These are phyloP conservation scores for Astrothelium subdiscretum DNA, from an alignment of 495 filamentous ascomycete species.

Conservation along the genomic window DNA sequence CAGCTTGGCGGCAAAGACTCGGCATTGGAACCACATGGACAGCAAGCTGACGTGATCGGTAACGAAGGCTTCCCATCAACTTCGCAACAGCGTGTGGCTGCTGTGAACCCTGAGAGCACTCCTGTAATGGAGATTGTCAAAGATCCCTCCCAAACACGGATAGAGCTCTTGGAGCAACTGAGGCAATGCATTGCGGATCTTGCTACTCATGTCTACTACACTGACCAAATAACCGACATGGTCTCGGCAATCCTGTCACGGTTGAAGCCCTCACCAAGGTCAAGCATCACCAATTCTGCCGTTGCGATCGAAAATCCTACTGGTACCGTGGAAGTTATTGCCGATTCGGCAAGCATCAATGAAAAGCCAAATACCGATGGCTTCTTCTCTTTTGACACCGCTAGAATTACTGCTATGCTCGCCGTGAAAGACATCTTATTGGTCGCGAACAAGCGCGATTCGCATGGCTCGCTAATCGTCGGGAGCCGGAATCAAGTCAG, in stretches of 20 bases:
- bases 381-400: conserved; percentile 62
- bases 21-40: conserved; percentile 23
- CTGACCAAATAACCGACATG: conserved; percentile 89
- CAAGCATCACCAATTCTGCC: conserved; percentile 26
- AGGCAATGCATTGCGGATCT: conserved; percentile 71
- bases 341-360: conserved; percentile 30
- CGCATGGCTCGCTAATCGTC: conserved; percentile 45
- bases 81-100: not conserved
- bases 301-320: conserved; percentile 29
- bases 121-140: conserved; percentile 22
- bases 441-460: conserved; percentile 54
- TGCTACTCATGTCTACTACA: conserved; percentile 90
- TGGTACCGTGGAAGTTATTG: conserved; percentile 26
- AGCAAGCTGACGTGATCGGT: conserved; percentile 17
- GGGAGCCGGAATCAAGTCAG: conserved; percentile 62
- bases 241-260: conserved; percentile 63
- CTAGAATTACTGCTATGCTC: conserved; percentile 64
- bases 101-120: conserved; percentile 5
- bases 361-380: conserved; percentile 41
- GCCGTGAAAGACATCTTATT: conserved; percentile 68
- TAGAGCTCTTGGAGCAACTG: conserved; percentile 51
- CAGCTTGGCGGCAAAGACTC: conserved; percentile 47
- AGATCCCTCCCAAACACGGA: conserved; percentile 33
- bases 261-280: conserved; percentile 50
- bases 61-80: conserved; percentile 6